These are phyloP conservation scores for Trypanosoma melophagium DNA, from an alignment of 208 protist genomes.

Conservation along the genomic window DNA sequence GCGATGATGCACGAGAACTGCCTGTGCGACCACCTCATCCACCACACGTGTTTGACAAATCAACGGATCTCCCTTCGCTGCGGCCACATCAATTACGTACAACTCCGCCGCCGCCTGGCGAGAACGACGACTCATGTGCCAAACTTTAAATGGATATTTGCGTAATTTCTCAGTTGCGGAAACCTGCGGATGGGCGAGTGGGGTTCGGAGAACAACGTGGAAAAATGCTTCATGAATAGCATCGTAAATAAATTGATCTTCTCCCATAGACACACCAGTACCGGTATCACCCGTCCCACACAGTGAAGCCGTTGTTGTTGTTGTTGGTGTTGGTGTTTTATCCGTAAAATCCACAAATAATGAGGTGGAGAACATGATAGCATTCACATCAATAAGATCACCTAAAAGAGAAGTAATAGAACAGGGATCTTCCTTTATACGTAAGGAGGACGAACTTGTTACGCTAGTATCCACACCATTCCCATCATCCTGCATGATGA, in stretches of 20 bases:
- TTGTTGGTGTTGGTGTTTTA: background rate
- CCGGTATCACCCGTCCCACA: background rate
- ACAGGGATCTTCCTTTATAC: background rate
- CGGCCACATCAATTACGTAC: constrained; percentile 78
- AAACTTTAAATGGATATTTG: constrained; percentile 71
- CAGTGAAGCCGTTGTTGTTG: background rate
- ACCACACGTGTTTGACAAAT: constrained; percentile 61
- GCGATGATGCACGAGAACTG: constrained; percentile 80
- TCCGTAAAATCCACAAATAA: constrained; percentile 12
- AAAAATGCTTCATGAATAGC: constrained; percentile 25
- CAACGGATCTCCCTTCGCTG: constrained; percentile 57
- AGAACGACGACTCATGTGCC: constrained; percentile 67
- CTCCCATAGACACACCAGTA: background rate
- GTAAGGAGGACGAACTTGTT: background rate
- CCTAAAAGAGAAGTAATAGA: constrained; percentile 3
- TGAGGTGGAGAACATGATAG: constrained; percentile 23
- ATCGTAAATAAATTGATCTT: constrained; percentile 16
- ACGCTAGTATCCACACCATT: background rate
- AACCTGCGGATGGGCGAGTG: constrained; percentile 33
- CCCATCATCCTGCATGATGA: background rate
- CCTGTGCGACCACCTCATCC: constrained; percentile 84
- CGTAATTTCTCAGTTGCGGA: constrained; percentile 30
- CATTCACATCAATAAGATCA: constrained; percentile 23
- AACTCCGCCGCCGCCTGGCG: constrained; percentile 61
- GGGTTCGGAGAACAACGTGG: constrained; percentile 13